Conservation (phyloP, 192 early-diverging fungal genomes). For the Entomortierella beljakovae region DNA sequence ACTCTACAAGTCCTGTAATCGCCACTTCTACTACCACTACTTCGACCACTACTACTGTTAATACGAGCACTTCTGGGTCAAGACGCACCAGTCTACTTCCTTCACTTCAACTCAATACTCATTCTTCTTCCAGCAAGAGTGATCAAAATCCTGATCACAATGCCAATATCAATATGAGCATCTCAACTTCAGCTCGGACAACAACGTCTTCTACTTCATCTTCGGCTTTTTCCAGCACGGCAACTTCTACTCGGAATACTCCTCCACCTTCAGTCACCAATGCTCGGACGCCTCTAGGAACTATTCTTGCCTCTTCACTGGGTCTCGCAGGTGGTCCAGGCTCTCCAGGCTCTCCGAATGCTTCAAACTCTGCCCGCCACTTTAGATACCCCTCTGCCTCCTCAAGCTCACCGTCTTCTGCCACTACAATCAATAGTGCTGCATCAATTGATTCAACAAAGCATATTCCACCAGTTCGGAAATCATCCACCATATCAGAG, state of each 20-base stretch:
- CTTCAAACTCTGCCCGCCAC: slow-evolving; percentile 3
- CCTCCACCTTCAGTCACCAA: background rate
- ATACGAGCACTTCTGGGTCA: background rate
- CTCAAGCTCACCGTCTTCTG: background rate
- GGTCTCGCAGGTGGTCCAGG: slow-evolving; percentile 21
- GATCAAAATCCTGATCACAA: no score
- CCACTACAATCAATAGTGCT: background rate
- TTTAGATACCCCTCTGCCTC: slow-evolving; percentile 27
- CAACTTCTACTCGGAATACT: slow-evolving; percentile 1
- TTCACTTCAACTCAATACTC: background rate
- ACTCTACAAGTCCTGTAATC: background rate
- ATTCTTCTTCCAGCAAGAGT: no score
- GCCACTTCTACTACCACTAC: background rate
- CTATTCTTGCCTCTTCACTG: slow-evolving; percentile 23
- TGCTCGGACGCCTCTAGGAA: slow-evolving; percentile 28
- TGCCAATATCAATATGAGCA: background rate
- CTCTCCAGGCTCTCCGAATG: slow-evolving; percentile 1
- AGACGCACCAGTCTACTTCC: background rate
- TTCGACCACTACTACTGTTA: background rate
- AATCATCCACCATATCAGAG: slow-evolving; percentile 6
- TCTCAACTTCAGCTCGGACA: background rate
- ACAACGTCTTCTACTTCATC: slow-evolving; percentile 14
- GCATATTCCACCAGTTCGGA: slow-evolving; percentile 12
- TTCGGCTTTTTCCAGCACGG: slow-evolving; percentile 6
- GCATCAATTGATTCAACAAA: slow-evolving; percentile 2